These are phyloP conservation scores for Cornus controversa DNA, from an alignment of 148 eudicot species.

Conservation along the genomic window DNA sequence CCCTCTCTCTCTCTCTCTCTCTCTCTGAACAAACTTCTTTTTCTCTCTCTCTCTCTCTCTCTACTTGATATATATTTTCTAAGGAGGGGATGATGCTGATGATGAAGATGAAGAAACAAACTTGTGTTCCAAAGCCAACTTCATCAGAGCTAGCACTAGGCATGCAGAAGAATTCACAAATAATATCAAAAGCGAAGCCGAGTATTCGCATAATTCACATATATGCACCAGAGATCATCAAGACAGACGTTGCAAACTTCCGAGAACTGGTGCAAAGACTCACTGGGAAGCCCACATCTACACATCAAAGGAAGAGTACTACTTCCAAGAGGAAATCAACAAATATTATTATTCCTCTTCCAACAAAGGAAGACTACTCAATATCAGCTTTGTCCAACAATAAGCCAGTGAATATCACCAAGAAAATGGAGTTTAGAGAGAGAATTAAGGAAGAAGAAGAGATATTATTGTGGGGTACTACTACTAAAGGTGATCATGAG, in stretches of 20 bases:
- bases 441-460: slow-evolving; percentile 46
- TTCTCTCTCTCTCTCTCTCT: too few relatives aligned
- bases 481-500: slow-evolving; percentile 8
- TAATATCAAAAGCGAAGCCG: slow-evolving; percentile 57
- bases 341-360: neutral
- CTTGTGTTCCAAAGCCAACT: slow-evolving; percentile 22
- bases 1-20: too few relatives aligned
- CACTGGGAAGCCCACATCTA: slow-evolving; percentile 69
- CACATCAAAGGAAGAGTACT: too few relatives aligned
- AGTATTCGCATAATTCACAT: slow-evolving; percentile 78
- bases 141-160: slow-evolving; percentile 35
- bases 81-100: slow-evolving; percentile 12
- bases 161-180: slow-evolving; percentile 52
- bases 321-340: slow-evolving; percentile 14
- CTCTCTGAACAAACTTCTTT: too few relatives aligned
- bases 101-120: slow-evolving; percentile 12
- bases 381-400: neutral
- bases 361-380: neutral
- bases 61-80: neutral
- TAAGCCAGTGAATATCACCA: slow-evolving; percentile 5
- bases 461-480: slow-evolving; percentile 19
- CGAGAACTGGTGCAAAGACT: slow-evolving; percentile 67
- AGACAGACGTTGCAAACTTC: slow-evolving; percentile 69
- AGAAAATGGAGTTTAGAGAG: slow-evolving; percentile 27
- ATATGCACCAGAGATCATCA: slow-evolving; percentile 73